Evolutionary conservation across 306 rosid genomes (phyloP).

Genomic region (Citrullus amarus): DNA sequence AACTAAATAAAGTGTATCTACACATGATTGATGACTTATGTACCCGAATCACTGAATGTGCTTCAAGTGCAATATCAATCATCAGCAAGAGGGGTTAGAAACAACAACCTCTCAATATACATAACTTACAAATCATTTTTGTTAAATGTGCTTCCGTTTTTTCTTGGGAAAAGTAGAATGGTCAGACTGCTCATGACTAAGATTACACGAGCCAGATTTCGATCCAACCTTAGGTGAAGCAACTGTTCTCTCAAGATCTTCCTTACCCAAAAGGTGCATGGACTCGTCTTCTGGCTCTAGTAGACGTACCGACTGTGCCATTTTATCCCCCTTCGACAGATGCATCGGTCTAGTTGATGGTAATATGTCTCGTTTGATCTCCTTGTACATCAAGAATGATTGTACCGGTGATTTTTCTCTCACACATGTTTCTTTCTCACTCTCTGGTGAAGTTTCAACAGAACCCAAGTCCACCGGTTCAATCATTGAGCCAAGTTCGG

Average conservation of each 20-base stretch:
- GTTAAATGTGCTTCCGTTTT: not conserved
- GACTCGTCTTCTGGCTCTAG: not conserved
- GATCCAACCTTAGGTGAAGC: not conserved
- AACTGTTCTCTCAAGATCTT: not conserved
- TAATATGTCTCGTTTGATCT: not conserved
- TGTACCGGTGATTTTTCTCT: not conserved
- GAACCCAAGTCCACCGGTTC: not conserved
- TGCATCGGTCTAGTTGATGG: not conserved
- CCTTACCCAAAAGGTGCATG: not conserved
- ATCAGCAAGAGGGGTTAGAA: not conserved
- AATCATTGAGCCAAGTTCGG: not conserved
- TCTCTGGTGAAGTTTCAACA: not conserved
- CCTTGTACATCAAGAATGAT: not conserved
- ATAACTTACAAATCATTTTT: not conserved
- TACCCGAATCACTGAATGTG: not conserved
- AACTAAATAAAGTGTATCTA: not conserved
- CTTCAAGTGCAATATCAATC: not conserved
- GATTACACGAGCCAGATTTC: not conserved
- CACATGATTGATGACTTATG: not conserved
- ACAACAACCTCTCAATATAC: not conserved
- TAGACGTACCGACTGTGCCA: not conserved
- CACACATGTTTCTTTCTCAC: not conserved
- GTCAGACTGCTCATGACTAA: not conserved
- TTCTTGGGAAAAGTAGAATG: not conserved
- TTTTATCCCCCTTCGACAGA: not conserved